Evolutionary conservation across 2,329 filamentous ascomycete genomes (phyloP), one percentile per base, ranked within the genome.

Genomic region (Polychaeton citri): DNA sequence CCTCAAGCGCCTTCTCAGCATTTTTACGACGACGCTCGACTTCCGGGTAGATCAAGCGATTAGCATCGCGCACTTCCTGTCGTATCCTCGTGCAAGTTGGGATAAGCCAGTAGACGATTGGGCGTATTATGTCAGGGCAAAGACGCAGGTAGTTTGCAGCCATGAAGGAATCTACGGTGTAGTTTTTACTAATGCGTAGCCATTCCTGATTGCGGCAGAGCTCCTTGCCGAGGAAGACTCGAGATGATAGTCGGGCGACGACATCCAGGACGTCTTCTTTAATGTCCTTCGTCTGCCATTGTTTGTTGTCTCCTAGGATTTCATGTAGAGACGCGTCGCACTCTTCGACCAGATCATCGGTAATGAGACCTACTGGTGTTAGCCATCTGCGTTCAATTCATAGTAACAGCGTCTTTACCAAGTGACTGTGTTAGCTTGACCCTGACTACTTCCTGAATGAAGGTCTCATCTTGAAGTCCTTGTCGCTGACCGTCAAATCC

Each of bases 161-260:
- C 2, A 50, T 39, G 17, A 60, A 57, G 1, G 58, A 40, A 15
- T 61, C 55, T 30, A 55, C 44, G 1, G 57, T 55, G 44, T 62
- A 62, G 21, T 47, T 38, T 12, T 49, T 53, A 21, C 52, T 44
- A 3, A 53, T 48, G 1, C 51, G 38, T 12, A 63, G 45, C 61
- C 63, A 66, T 36, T 54, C 45, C 36, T 55, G 45, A 38, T 64
- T 59, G 17, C 52, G 50, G 35, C 55, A 58, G 5, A 62, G 43
- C 5, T 43, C 39, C 3, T 54, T 46, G 13, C 63, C 61, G 19
- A 60, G 52, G 35, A 65, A 59, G 28, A 66, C 50, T 13, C 61
- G 53, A 1, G 58, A 55, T 2, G 60, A 60, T 5, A 63, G 46
- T 12, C 62, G 55, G 7, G 58, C 52, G 19, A 65, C 52, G 5